phyloP scores from a whole-genome alignment of 352 stramenopile genomes.

The Globisporangium polare region DNA sequence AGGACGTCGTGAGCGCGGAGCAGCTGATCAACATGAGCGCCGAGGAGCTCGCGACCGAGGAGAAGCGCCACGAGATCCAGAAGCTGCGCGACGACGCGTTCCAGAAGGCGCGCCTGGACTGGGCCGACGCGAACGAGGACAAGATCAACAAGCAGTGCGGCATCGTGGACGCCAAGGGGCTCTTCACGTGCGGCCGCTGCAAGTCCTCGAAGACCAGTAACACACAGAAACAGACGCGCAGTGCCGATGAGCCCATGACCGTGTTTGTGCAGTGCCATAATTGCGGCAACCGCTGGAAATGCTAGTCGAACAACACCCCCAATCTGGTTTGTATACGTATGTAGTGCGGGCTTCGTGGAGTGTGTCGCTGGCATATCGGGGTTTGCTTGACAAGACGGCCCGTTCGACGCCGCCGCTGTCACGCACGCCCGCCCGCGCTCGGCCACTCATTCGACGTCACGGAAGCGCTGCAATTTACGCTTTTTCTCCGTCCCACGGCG shows the following conservation, averaged over 20 bases:
- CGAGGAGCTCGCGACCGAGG: constrained; percentile 84
- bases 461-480: constrained; percentile 3
- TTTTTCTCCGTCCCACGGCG: background rate
- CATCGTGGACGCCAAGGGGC: constrained; percentile 68
- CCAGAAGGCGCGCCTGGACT: constrained; percentile 83
- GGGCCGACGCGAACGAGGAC: constrained; percentile 88
- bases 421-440: background rate
- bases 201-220: constrained; percentile 96
- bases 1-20: constrained; percentile 63
- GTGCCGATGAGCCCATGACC: constrained; percentile 98
- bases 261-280: constrained; percentile 96
- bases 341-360: background rate
- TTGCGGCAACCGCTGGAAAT: constrained; percentile 96
- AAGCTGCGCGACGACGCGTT: constrained; percentile 83
- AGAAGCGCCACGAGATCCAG: constrained; percentile 82
- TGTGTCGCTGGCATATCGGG: background rate
- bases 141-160: constrained; percentile 91
- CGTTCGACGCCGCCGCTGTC: constrained; percentile 6
- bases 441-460: background rate
- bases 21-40: constrained; percentile 80
- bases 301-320: constrained; percentile 33
- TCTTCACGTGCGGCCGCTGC: constrained; percentile 92
- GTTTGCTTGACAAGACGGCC: background rate
- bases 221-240: constrained; percentile 97
- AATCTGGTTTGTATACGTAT: constrained; percentile 6